A percentile compares a stretch with the other conserved stretches of the same genome.
Evolutionary conservation across 768 basidiomycete genomes (phyloP).

Genomic region (Guyanaporus albipodus): DNA sequence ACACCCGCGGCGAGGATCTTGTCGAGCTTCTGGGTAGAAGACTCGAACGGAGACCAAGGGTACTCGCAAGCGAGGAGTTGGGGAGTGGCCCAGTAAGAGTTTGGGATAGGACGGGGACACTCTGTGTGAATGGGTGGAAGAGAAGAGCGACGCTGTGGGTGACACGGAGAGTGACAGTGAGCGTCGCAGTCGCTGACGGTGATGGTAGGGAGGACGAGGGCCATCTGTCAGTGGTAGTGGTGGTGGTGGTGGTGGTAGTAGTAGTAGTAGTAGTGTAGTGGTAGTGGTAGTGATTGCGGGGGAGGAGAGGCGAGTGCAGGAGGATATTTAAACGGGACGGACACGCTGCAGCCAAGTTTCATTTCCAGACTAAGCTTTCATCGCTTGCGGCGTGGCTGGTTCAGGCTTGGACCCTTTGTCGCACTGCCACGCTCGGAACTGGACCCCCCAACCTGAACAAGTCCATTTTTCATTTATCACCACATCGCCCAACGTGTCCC

Average conservation of each 20-base stretch:
- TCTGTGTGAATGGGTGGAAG: slow-evolving; percentile 14
- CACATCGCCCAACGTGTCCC: slow-evolving; percentile 13
- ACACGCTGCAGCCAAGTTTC: too few relatives aligned
- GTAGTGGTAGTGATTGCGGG: slow-evolving; percentile 5
- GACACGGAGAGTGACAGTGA: neutral
- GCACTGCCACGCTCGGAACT: slow-evolving; percentile 12
- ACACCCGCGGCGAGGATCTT: slow-evolving; percentile 67
- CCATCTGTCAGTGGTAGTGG: too few relatives aligned
- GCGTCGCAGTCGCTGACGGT: slow-evolving; percentile 6
- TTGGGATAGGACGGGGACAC: slow-evolving; percentile 64
- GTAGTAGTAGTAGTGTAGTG: too few relatives aligned
- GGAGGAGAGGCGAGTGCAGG: neutral
- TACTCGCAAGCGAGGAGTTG: slow-evolving; percentile 77
- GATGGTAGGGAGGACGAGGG: slow-evolving; percentile 14
- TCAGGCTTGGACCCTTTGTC: too few relatives aligned
- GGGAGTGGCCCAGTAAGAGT: slow-evolving; percentile 80
- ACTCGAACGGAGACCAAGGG: slow-evolving; percentile 62
- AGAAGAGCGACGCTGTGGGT: slow-evolving; percentile 17
- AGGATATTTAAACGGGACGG: slow-evolving; percentile 20
- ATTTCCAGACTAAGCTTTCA: too few relatives aligned
- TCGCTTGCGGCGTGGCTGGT: slow-evolving; percentile 8
- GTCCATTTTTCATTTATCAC: slow-evolving; percentile 16
- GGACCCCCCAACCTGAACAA: slow-evolving; percentile 1
- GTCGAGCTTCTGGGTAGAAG: slow-evolving; percentile 63
- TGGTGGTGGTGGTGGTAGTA: too few relatives aligned